Base-by-base conservation (phyloP, 108 stramenopile genomes). In the Phaeodactylum tricornutum region DNA sequence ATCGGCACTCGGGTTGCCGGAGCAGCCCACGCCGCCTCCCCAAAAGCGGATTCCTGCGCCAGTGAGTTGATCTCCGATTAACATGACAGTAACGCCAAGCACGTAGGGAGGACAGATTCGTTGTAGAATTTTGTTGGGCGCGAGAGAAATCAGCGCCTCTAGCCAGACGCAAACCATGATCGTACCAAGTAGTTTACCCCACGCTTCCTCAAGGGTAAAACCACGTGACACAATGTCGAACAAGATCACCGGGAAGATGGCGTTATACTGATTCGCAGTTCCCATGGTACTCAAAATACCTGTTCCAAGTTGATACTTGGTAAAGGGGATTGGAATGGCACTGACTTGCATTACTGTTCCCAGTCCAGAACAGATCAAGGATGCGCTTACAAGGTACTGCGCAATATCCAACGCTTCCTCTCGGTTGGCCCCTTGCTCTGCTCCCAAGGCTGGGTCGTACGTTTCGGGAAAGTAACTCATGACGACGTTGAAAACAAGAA, bases 1-100 rank as follows among this genome's bases (percentile, higher is more conserved):
- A 14, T 29, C 58, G 28, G 59, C 62, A 62, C 45, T 66, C 29
- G 45, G 65, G 21, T 1, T 44, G 41, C 29, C 54, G 34, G 59
- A 64, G 43, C 71, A 72, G 27, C 67, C 67, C 5, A 37, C 71
- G 20, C 71, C 71, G 31, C 71, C 71, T 29, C 71, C 67, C 61
- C 64, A 62, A 43, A 53, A 68, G 47, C 54, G 56, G 25, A 72
- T 58, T 34, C 71, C 71, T 35, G 67, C 51, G 28, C 65, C 61
- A 39, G 64, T 57, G 36, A 72, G 65, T 24, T 57, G 42, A 11
- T 52, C 63, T n/a, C 71, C 71, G 41, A 72, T 72, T 4, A 72
- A 55, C 25, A 64, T 49, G n/a, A 72, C 71, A 16, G 67, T 62
- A 12, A 57, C 45, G 11, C 71, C 71, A 15, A 64, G 46, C 14